Base-by-base conservation (phyloP, 805 yeast genomes). In the Kodamaea hsintzibuensis region DNA sequence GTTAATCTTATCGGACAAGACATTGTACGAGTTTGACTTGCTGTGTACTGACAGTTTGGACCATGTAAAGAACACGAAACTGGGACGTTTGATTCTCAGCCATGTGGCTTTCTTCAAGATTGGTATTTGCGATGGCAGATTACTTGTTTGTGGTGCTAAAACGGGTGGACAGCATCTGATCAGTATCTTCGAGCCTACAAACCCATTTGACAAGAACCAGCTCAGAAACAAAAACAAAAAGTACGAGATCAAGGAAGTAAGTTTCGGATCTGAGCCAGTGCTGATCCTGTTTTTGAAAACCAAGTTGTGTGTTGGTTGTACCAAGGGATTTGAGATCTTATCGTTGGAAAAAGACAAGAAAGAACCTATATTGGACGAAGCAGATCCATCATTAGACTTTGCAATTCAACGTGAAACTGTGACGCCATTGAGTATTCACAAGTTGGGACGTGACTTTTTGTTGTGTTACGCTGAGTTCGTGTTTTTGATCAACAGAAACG, bases 381-480 rank as follows among this genome's bases (percentile, higher is more conserved):
- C 98, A 0, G 99, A 95, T 66, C 96, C 98, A 0, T 91, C 98
- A 16, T 78, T 95, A 51, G 99, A 95, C 65, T 95, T 95, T 75
- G 98, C 95, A 12, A 89, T 84, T 54, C 89, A 83, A 56, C 78
- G 88, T 55, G 96, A 91, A 68, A 61, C 65, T 9, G 80, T 93
- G 56, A 89, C 89, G 63, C 99, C 99, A 16, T 82, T 91, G 69
- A 91, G 96, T 3, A 91, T 95, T 55, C 96, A 93, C 68, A 82
- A 97, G 57, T 84, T 95, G 54, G 95, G 93, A 55, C 42, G 51
- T 14, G 95, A 92, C 72, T 95, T 93, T 67, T 73, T 95, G 63
- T 80, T 95, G 59, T 87, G 92, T 67, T 95, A 93, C 68, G 84
- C 96, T 3, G 97, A 91, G 66, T 91, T 93, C 67, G 93, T 98